Evolutionary conservation across 2,329 filamentous ascomycete species (phyloP), one percentile per base, ranked within the genome.

Genomic region (Exophiala spinifera): DNA sequence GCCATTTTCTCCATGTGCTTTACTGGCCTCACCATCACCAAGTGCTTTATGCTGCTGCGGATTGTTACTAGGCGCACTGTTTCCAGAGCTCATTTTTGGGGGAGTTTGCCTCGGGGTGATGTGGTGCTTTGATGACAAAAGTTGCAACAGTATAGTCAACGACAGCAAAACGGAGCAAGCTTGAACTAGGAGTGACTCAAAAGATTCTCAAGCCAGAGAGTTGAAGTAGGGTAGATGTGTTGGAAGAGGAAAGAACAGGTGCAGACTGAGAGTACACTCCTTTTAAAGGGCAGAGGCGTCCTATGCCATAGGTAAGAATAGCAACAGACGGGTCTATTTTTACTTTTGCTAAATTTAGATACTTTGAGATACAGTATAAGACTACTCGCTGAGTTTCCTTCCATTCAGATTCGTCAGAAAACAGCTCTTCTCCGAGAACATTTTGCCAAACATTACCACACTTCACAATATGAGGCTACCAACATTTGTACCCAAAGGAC

Each of bases 271-370:
- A 8, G 13, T 20, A 42, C 14, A 42, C 15, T 15, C 19, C 39
- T 42, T 42, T 42, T 42, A 42, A 42, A n/a, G 39, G 39, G 21
- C 23, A 46, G 21, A 6, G 19, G 21, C 43, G 10, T 6, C 43
- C 28, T 33, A 46, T 28, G 10, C 28, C 43, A 28, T 8, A 28
- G 21, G 14, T 33, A 28, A 46, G 10, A 46, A 46, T 33, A 15
- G 43, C 21, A 46, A 46, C 21, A 46, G 43, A 46, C 31, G 14
- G 4, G 21, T 28, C 21, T 46, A 46, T 46, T 46, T 42, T 42
- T 42, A 42, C 39, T 42, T 42, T 19, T 42, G 11, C 39, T 42
- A 33, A 46, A 46, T 46, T 46, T 46, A 28, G 43, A 21, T 4
- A 33, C 28, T 46, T 46, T 25, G 21, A 46, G 43, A 28, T 21